Percentiles rank a stretch among this genome's conserved stretches.
phyloP scores from a whole-genome alignment of 108 stramenopile genomes.

The Pelagomonas calceolata region DNA sequence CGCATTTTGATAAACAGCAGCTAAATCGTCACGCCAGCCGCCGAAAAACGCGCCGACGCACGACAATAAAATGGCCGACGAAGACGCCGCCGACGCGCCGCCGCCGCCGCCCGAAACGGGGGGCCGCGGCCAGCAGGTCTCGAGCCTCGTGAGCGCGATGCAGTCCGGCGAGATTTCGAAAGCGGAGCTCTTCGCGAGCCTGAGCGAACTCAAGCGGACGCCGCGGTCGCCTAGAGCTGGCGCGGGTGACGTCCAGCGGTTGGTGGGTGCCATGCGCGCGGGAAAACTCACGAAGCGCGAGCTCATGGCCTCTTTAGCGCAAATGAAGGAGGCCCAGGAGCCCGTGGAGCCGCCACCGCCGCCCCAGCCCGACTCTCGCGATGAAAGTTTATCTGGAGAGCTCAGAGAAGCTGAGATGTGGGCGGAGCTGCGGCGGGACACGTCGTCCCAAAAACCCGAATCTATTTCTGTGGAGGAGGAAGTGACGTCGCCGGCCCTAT shows the following conservation, averaged over 20 bases:
- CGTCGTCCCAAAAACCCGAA: too few species aligned
- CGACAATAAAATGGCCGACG: too few species aligned
- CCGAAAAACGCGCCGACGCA: too few species aligned
- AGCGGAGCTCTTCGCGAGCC: background rate
- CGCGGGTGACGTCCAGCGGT: background rate
- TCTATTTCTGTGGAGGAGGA: too few species aligned
- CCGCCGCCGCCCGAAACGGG: too few species aligned
- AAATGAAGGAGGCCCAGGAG: background rate
- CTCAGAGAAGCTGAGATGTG: background rate
- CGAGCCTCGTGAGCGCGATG: background rate
- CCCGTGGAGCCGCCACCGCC: background rate
- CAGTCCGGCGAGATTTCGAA: background rate
- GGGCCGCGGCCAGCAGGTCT: too few species aligned
- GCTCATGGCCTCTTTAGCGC: background rate
- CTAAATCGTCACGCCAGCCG: too few species aligned
- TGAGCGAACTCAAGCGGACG: background rate
- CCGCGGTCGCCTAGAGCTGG: background rate
- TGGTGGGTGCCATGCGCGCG: background rate
- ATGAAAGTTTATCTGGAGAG: background rate
- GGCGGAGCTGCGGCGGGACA: background rate
- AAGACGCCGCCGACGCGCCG: too few species aligned
- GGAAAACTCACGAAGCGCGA: background rate
- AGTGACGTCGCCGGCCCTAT: background rate
- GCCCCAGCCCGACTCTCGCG: background rate
- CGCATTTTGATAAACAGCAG: too few species aligned